phyloP scores from a whole-genome alignment of 225 moss, liverwort and hornwort genomes.

The Thuidium tamariscinum region DNA sequence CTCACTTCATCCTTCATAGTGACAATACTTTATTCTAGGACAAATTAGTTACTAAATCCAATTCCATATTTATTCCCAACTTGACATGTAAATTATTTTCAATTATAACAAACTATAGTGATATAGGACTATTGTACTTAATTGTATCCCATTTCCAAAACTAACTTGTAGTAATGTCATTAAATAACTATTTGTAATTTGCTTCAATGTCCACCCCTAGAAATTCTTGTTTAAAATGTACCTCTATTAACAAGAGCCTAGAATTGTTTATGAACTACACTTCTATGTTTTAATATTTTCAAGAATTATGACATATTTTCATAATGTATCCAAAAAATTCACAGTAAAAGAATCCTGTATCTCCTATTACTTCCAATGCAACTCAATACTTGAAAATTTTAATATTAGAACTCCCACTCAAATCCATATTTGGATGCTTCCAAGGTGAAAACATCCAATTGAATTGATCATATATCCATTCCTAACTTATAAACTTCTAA shows the following conservation, averaged over 20 bases:
- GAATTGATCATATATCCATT: not conserved
- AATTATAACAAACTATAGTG: not conserved
- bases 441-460: not conserved
- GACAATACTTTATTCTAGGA: not conserved
- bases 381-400: not conserved
- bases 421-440: not conserved
- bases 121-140: not conserved
- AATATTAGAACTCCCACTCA: accelerated
- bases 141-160: not conserved
- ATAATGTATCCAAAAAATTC: too few relatives aligned
- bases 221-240: not conserved
- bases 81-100: not conserved
- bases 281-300: not conserved
- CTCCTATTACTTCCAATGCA: not conserved
- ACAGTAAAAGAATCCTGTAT: not conserved
- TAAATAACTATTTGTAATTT: not conserved
- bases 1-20: not conserved
- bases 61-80: not conserved
- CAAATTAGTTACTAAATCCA: not conserved
- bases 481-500: not conserved
- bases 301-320: too few relatives aligned
- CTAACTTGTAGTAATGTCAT: not conserved
- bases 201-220: accelerated
- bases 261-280: not conserved
- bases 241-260: accelerated